A percentile compares a stretch with the other conserved stretches of the same genome.
phyloP scores from a whole-genome alignment of 306 rosid genomes.

The Mucuna pruriens region DNA sequence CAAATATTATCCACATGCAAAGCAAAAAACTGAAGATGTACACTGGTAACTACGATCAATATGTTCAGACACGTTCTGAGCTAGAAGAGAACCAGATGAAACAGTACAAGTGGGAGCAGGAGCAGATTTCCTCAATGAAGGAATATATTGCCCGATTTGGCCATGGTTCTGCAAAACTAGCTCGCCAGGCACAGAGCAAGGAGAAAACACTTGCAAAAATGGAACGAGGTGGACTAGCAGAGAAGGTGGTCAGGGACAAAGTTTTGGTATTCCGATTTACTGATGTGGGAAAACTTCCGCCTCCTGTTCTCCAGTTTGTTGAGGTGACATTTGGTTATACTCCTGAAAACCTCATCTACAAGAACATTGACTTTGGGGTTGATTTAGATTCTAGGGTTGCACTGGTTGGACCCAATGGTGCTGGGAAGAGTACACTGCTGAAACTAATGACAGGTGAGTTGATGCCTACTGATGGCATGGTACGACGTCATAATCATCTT shows the following conservation, averaged over 20 bases:
- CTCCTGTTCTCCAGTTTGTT: slow-evolving; percentile 95
- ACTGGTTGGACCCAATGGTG: slow-evolving; percentile 97
- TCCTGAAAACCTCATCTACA: slow-evolving; percentile 86
- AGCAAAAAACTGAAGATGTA: slow-evolving; percentile 74
- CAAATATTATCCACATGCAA: slow-evolving; percentile 98
- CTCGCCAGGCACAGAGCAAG: slow-evolving; percentile 98
- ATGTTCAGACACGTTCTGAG: slow-evolving; percentile 93
- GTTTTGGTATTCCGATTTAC: slow-evolving; percentile 85
- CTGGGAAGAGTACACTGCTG: slow-evolving; percentile 97
- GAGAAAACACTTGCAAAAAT: slow-evolving; percentile 95
- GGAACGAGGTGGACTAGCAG: slow-evolving; percentile 98
- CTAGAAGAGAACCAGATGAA: slow-evolving; percentile 98
- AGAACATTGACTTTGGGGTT: slow-evolving; percentile 88
- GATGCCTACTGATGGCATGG: slow-evolving; percentile 91
- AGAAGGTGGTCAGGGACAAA: slow-evolving; percentile 74
- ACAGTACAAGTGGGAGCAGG: slow-evolving; percentile 98
- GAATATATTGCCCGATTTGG: slow-evolving; percentile 98
- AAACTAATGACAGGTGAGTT: slow-evolving; percentile 98
- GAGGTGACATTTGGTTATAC: slow-evolving; percentile 92
- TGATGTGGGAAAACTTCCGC: slow-evolving; percentile 97
- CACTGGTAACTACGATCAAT: slow-evolving; percentile 90
- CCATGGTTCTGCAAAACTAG: slow-evolving; percentile 95
- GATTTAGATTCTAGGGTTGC: slow-evolving; percentile 94
- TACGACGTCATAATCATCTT: slow-evolving; percentile 91
- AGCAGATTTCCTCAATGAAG: slow-evolving; percentile 90